Evolutionary conservation across 495 filamentous ascomycete genomes (phyloP), one percentile per base, ranked within the genome.

Genomic region (Tuber melanosporum): DNA sequence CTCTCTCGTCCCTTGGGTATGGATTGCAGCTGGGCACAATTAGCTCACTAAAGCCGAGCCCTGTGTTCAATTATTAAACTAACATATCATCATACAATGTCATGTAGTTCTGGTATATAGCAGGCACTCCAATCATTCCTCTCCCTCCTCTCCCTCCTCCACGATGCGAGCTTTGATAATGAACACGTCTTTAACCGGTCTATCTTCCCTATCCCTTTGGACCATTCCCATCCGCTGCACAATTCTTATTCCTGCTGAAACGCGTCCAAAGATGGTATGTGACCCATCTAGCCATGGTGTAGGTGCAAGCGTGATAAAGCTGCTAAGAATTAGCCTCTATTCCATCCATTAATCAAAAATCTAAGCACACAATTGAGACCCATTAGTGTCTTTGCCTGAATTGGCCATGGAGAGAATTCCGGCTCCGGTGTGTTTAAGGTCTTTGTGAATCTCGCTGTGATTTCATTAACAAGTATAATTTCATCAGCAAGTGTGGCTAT

Each of bases 241-340:
- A 12, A 97, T 87, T 49, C 87, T 85, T 88, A 99, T 89, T 12
- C 95, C 95, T 75, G 85, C 90, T 85, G 93, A 95, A 41, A 99
- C 94, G 69, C 96, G 86, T 14, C 96, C 95, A 83, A 99, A 99
- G 80, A 99, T 97, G 9, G 95, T 97, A 85, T 99, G 95, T 84
- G 97, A 97, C 43, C 94, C 94, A 85, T 99, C 96, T 76, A 99
- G 85, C 95, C 95, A 98, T 2, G 95, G 95, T 32, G 96, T 95
- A 4, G 96, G 96, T 47, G 94, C 95, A 66, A 98, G 88, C 10
- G 96, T 98, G 76, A 99, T 90, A 84, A 98, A 99, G 62, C 81
- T 83, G 66, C 71, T 47, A 83, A 91, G 91, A 73, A 70, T 82
- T 70, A 82, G 77, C 32, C 42, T n/a, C 47, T 4, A 19, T 70